Percentiles rank a stretch among this genome's conserved stretches.
phyloP scores from a whole-genome alignment of 75 land plant species.

The Pinus taeda region DNA sequence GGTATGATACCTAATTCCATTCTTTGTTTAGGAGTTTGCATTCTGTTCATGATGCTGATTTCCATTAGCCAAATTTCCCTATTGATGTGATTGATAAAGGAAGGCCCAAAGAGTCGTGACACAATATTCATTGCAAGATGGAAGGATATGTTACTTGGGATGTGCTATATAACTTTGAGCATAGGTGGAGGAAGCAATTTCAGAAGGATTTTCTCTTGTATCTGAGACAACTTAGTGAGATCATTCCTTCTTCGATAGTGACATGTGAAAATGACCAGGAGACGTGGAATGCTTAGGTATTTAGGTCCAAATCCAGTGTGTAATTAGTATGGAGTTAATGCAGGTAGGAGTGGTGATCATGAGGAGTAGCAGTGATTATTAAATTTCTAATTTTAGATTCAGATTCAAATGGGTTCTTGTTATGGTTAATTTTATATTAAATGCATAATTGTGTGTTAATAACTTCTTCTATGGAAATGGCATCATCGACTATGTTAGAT shows the following conservation, averaged over 20 bases:
- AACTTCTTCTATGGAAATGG: too few relatives aligned
- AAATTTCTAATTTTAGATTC: too few relatives aligned
- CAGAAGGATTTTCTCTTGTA: conserved; percentile 54
- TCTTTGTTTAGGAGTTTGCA: conserved; percentile 83
- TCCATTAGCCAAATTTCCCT: conserved; percentile 90
- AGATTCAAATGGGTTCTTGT: too few relatives aligned
- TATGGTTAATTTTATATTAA: too few relatives aligned
- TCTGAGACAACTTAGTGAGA: conserved; percentile 46
- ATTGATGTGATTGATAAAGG: conserved; percentile 44
- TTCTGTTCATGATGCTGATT: conserved; percentile 68
- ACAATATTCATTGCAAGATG: conserved; percentile 73
- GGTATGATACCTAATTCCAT: conserved; percentile 80
- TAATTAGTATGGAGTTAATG: not conserved
- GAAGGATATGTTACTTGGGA: conserved; percentile 91
- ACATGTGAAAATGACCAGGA: conserved; percentile 60
- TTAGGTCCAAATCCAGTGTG: conserved; percentile 22
- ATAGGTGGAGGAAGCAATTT: conserved; percentile 85
- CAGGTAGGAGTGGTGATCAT: too few relatives aligned
- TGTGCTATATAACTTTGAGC: conserved; percentile 84
- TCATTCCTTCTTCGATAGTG: conserved; percentile 71
- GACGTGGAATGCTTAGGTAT: conserved; percentile 84
- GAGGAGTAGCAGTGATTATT: too few relatives aligned
- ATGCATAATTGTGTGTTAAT: too few relatives aligned
- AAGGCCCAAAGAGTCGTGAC: conserved; percentile 94
- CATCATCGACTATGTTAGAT: too few relatives aligned